A percentile compares a stretch with the other conserved stretches of the same genome.
phyloP scores from a whole-genome alignment of 768 basidiomycete genomes.

The Mycena haematopus region DNA sequence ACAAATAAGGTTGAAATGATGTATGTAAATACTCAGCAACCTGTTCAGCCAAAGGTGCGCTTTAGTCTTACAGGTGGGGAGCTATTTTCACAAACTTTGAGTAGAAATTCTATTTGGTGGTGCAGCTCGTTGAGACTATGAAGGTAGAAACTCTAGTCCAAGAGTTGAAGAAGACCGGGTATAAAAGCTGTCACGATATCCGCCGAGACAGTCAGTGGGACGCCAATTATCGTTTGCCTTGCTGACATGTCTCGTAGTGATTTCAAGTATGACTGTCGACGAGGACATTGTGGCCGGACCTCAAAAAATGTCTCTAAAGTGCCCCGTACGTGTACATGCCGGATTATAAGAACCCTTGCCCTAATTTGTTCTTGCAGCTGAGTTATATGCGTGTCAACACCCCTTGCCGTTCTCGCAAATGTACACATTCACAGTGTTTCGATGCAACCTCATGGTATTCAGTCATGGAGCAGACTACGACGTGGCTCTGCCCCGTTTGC shows the following conservation, averaged over 20 bases:
- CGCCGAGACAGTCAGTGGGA: conserved; percentile 65
- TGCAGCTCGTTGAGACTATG: conserved; percentile 84
- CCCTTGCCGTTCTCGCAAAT: conserved; percentile 86
- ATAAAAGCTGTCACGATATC: conserved; percentile 66
- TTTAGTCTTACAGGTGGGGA: not conserved
- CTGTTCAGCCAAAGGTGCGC: conserved; percentile 72
- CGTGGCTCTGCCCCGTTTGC: conserved; percentile 95
- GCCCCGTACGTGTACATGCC: conserved; percentile 70
- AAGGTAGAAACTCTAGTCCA: conserved; percentile 74
- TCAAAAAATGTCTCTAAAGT: conserved; percentile 90
- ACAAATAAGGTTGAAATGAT: conserved; percentile 84
- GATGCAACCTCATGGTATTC: conserved; percentile 94
- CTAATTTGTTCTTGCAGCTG: conserved; percentile 50
- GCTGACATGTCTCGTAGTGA: conserved; percentile 52
- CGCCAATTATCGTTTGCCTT: not conserved
- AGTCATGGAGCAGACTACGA: conserved; percentile 95
- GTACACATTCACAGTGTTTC: conserved; percentile 94
- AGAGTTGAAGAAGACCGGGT: conserved; percentile 71
- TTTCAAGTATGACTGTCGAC: conserved; percentile 65
- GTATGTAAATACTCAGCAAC: conserved; percentile 88
- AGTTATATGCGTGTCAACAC: conserved; percentile 85
- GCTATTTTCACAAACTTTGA: not conserved
- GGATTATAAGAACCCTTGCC: not conserved
- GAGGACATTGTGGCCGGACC: conserved; percentile 93
- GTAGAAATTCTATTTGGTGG: conserved; percentile 87